Evolutionary conservation across 1,139 yeast species (phyloP).

Genomic region (Kazachstania sp.): DNA sequence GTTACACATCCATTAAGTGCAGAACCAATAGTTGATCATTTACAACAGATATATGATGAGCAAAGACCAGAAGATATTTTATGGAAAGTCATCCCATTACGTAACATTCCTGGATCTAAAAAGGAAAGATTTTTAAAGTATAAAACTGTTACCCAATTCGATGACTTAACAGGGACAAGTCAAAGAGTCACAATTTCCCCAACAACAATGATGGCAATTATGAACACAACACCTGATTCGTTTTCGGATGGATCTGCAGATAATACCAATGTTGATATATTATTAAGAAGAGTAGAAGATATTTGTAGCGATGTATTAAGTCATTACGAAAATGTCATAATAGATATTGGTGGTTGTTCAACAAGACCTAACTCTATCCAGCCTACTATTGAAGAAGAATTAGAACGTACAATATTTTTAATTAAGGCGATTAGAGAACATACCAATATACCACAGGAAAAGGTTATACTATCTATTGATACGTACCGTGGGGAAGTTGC

Average conservation of each 20-base stretch:
- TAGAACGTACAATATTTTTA: constrained; percentile 60
- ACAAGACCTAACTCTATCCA: constrained; percentile 75
- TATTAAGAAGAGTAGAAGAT: constrained; percentile 34
- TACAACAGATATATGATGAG: constrained; percentile 45
- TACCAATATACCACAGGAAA: constrained; percentile 32
- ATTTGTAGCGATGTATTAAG: constrained; percentile 51
- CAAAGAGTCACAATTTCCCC: constrained; percentile 21
- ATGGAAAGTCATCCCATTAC: constrained; percentile 24
- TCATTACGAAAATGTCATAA: constrained; percentile 56
- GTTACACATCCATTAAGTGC: constrained; percentile 74
- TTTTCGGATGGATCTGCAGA: constrained; percentile 80
- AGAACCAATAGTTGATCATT: constrained; percentile 63
- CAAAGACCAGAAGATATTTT: constrained; percentile 22
- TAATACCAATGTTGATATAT: constrained; percentile 33
- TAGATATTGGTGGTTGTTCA: constrained; percentile 91
- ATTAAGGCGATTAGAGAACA: constrained; percentile 52
- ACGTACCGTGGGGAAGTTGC: constrained; percentile 80
- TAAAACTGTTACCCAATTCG: constrained; percentile 10
- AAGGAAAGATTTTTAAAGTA: constrained; percentile 18
- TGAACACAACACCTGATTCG: constrained; percentile 90
- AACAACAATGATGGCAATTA: constrained; percentile 65
- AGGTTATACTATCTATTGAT: constrained; percentile 63
- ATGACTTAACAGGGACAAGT: constrained; percentile 8
- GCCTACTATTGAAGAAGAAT: constrained; percentile 50
- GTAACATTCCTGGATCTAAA: constrained; percentile 2